phyloP scores from a whole-genome alignment of 1,284 basidiomycete species.

The Sporisorium graminicola region DNA sequence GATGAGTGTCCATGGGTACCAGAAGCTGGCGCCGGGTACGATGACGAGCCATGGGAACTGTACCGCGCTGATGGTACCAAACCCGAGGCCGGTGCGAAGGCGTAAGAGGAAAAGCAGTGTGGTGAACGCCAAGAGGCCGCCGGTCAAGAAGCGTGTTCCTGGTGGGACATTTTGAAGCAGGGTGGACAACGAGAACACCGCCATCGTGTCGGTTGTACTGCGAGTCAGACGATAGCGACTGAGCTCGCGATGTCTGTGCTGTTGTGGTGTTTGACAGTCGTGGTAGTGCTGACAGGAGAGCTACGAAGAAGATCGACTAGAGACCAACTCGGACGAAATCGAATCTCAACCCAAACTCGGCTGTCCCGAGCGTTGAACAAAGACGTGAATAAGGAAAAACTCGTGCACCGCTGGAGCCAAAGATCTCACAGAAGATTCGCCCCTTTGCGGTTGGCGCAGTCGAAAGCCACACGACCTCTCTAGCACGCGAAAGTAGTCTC shows the following conservation, averaged over 20 bases:
- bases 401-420: not conserved
- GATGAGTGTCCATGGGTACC: conserved; percentile 90
- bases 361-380: not conserved
- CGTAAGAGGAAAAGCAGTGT: conserved; percentile 51
- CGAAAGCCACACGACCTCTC: too few relatives aligned
- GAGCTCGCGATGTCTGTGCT: too few relatives aligned
- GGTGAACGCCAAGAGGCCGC: conserved; percentile 42
- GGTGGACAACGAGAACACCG: conserved; percentile 51
- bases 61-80: conserved; percentile 71
- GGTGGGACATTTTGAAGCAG: conserved; percentile 47
- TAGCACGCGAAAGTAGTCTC: too few relatives aligned
- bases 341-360: too few relatives aligned
- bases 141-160: conserved; percentile 45
- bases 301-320: not conserved
- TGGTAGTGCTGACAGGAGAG: not conserved
- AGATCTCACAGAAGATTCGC: not conserved
- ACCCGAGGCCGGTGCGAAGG: conserved; percentile 43
- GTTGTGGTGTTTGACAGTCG: too few relatives aligned
- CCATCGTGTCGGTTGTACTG: conserved; percentile 24
- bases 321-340: conserved; percentile 7
- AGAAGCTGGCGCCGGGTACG: conserved; percentile 84
- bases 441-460: too few relatives aligned
- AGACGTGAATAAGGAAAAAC: not conserved
- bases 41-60: conserved; percentile 83
- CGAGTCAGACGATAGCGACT: too few relatives aligned